Base-by-base conservation (phyloP, 805 yeast species). In the Tetrapisispora fleetii region DNA sequence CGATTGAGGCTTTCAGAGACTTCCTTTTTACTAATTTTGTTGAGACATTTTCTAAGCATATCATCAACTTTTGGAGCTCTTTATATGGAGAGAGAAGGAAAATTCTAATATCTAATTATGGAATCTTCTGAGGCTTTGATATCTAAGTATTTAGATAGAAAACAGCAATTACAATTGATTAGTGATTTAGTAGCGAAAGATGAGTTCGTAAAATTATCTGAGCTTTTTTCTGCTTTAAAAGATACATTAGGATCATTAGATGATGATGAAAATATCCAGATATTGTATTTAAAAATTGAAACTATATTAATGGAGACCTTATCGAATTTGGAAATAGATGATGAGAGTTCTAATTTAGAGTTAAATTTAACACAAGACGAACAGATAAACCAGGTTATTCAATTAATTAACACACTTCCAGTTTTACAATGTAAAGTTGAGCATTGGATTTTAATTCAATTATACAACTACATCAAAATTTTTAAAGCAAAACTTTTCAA, bases 401-500 rank as follows among this genome's bases (percentile, higher is more conserved):
- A 47, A 24, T 38, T 57, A n/a, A 50, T 56, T 16, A 38, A 37
- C 14, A 41, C 42, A n/a, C 42, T 54, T 21, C 45, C 48, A 3
- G 24, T 24, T 16, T 40, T 60, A 17, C 44, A 52, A 49, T 24
- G 33, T 2, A 33, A n/a, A n/a, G 50, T 54, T 22, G 50, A 54
- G 19, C 6, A 16, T 4, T 58, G 57, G 58, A 43, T 54, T 7
- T 28, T 38, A 4, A 22, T 47, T 2, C 43, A 45, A 17, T 16
- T 59, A 17, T 22, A 37, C 1, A 24, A 14, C 5, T 54, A 50
- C 18, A 43, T 58, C 13, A n/a, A 6, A 3, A 9, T 17, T 7
- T 50, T 52, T n/a, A 43, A 42, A 9, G 48, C 30, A 18, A 51
- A 50, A 40, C 35, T 57, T 19, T 57, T 57, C 33, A 47, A 49